A percentile compares a stretch with the other conserved stretches of the same genome.
Conservation (phyloP, 495 filamentous ascomycete species). For the Daldinia caldariorum region DNA sequence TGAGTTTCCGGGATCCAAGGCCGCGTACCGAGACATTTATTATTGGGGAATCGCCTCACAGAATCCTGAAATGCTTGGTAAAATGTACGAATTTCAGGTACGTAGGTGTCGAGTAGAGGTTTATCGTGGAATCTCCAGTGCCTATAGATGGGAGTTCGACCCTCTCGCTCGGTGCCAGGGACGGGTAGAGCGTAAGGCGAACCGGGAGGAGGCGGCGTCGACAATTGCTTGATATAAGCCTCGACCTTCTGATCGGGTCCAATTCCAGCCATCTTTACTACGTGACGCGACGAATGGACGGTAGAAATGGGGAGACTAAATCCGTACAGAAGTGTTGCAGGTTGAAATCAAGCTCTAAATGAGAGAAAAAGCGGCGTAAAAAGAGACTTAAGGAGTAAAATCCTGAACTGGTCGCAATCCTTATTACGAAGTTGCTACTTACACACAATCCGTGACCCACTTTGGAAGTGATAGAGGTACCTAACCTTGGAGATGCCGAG, state of each 20-base stretch:
- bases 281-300: conserved; percentile 1
- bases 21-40: conserved; percentile 80
- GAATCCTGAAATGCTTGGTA: conserved; percentile 85
- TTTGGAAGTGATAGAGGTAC: conserved; percentile 5
- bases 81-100: conserved; percentile 75
- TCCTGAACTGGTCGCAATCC: conserved; percentile 22
- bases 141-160: conserved; percentile 80
- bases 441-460: conserved; percentile 24
- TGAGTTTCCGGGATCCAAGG: conserved; percentile 81
- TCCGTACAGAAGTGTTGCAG: neutral
- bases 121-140: conserved; percentile 80
- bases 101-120: conserved; percentile 74
- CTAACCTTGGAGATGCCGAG: conserved; percentile 28
- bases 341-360: neutral
- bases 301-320: neutral
- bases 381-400: conserved; percentile 6
- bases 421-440: conserved; percentile 19
- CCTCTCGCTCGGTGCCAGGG: conserved; percentile 76
- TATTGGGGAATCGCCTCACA: conserved; percentile 64
- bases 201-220: conserved; percentile 66
- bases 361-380: conserved; percentile 4
- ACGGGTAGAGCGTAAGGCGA: conserved; percentile 73
- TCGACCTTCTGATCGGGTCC: conserved; percentile 44
- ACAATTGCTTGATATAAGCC: conserved; percentile 56
- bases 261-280: conserved; percentile 34